Base-by-base conservation (phyloP, 768 basidiomycete genomes). In the Mycena filopes region DNA sequence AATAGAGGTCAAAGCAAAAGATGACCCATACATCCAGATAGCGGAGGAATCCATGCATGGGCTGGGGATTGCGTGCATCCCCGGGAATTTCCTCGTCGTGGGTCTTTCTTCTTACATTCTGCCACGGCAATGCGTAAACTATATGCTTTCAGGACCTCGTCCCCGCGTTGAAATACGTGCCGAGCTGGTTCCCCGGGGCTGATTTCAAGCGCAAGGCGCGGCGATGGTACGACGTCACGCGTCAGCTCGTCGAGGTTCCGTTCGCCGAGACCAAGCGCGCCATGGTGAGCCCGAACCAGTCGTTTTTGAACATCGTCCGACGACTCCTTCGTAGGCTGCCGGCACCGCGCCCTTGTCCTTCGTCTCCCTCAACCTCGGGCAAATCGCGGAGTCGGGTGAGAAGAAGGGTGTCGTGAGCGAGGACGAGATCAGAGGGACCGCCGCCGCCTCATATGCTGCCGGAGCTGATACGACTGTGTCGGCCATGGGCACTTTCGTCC, bases 101-200 rank as follows among this genome's bases (percentile, higher is more conserved):
- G 74, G 57, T 73, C n/a, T 2, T 36, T 3, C 21, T 26, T 26
- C 3, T 9, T 11, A n/a, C n/a, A 20, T 21, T 28, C 8, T 38
- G 9, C 25, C 23, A 53, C 4, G 9, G 7, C 25, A 4, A 25
- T 25, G 26, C 12, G 4, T 6, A 41, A 2, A 23, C 11, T 12
- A n/a, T n/a, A n/a, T 15, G 20, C 5, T 47, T 29, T 5, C 43
- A 63, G 49, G 58, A 60, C 50, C 33, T n/a, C 36, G 48, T 55
- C 20, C 64, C 59, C 1, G 41, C 33, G 69, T 67, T 78, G 33
- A 68, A 68, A 31, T 67, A 77, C 29, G 60, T 79, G 1, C 79
- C 78, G 0, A 41, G 53, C 15, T 85, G 84, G 83, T 38, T 84
- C 8, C 83, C 84, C 26, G 85, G 84, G 0, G 78, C 81, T 9